Evolutionary conservation across 768 basidiomycete species (phyloP).

Genomic region (Guyanaporus albipodus): DNA sequence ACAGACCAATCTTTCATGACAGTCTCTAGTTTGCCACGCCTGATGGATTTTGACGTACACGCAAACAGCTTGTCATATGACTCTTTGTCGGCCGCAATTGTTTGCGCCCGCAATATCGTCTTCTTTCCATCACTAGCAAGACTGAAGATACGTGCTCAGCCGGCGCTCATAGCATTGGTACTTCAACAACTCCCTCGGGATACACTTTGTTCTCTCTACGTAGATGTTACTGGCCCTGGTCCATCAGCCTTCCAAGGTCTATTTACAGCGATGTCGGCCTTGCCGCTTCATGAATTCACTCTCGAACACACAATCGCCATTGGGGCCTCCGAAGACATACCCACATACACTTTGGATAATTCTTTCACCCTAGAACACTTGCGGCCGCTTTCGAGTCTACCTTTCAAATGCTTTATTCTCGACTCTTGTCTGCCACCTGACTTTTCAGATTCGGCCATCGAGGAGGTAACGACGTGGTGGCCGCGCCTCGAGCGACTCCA

Average conservation of each 20-base stretch:
- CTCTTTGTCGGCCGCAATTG: constrained; percentile 9
- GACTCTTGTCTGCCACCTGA: constrained; percentile 39
- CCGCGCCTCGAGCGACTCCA: constrained; percentile 42
- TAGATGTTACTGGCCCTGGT: constrained; percentile 35
- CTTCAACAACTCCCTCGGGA: constrained; percentile 32
- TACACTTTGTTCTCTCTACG: constrained; percentile 34
- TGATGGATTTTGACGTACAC: constrained; percentile 43
- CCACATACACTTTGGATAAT: constrained; percentile 9
- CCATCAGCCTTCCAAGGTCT: constrained; percentile 35
- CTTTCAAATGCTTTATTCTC: constrained; percentile 35
- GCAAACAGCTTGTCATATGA: constrained; percentile 35
- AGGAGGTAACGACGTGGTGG: constrained; percentile 42
- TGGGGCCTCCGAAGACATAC: constrained; percentile 33
- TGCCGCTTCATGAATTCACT: constrained; percentile 35
- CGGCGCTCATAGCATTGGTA: constrained; percentile 33
- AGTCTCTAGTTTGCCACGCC: constrained; percentile 35
- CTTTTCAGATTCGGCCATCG: constrained; percentile 38
- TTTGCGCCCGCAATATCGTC: neutral
- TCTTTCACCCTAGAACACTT: constrained; percentile 31
- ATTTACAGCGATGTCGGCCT: constrained; percentile 30
- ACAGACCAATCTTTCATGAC: constrained; percentile 35
- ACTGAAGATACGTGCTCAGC: constrained; percentile 39
- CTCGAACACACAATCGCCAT: constrained; percentile 36
- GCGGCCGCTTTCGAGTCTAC: constrained; percentile 33
- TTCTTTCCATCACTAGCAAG: constrained; percentile 38